Evolutionary conservation across 1,284 basidiomycete genomes (phyloP), one percentile per base, ranked within the genome.

Genomic region (Sanghuangporus sanghuang): DNA sequence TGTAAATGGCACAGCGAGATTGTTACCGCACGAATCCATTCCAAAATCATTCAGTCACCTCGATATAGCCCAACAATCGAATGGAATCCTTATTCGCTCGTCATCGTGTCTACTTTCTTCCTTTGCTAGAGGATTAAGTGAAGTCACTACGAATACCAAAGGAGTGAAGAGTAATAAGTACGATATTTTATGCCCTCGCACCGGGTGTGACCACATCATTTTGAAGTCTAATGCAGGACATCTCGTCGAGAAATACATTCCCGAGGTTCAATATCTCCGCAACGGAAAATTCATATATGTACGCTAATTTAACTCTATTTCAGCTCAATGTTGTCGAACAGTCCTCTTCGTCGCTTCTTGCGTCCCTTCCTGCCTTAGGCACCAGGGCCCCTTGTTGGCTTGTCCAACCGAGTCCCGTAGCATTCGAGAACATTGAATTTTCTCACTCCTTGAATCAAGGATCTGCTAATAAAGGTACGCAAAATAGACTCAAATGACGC

Each of bases 381-480:
- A 76, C 77, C 38, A 75, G 76, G 32, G 77, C 79, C 44, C 77
- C 81, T 16, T 93, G 90, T 86, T 97, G 94, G 94, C 78, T 89
- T 18, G 77, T 97, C 61, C 82, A 81, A 6, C 87, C 87, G 9
- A 87, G 84, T 6, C 88, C 92, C 0, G 93, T 96, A 85, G 79
- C 79, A 38, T 97, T 97, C 69, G 95, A 97, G 73, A 98, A 97
- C 70, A 87, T 96, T 44, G 93, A 92, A 14, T 96, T 96, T 73
- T 90, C 94, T 2, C 78, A 81, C 49, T 76, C 86, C 12, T 76
- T 87, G 8, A 74, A 77, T 39, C 73, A 55, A 53, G 64, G 67
- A 27, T 71, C 71, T 35, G 69, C 3, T 8, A 54, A 2, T 32
- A 5, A 70, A 66, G 74, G 77, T 76, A 61, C 35, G 71, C 62